Evolutionary conservation across 495 filamentous ascomycete genomes (phyloP).

Genomic region (Chaetomium tenue): DNA sequence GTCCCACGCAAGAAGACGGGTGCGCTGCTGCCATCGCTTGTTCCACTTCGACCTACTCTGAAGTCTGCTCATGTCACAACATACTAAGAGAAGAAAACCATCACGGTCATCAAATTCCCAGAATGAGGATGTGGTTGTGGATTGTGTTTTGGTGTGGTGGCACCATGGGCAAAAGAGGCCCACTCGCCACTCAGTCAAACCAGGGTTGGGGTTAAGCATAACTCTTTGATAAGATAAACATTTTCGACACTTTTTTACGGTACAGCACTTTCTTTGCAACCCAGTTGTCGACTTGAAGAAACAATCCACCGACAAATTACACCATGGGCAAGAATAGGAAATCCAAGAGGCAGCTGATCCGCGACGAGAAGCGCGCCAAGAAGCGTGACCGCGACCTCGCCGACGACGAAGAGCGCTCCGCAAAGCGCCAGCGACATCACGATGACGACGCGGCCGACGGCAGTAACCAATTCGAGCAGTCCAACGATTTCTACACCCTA

Average conservation of each 20-base stretch:
- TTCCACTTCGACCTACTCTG: too few species aligned
- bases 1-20: too few species aligned
- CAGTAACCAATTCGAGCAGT: not conserved
- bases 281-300: not conserved
- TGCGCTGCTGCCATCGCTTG: too few species aligned
- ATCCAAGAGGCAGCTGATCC: slow-evolving; percentile 48
- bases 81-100: too few species aligned
- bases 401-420: slow-evolving; percentile 32
- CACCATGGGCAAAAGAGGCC: too few species aligned
- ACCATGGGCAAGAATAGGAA: slow-evolving; percentile 39
- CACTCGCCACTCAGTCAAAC: too few species aligned
- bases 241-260: slow-evolving; percentile 15
- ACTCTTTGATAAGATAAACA: slow-evolving; percentile 22
- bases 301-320: not conserved
- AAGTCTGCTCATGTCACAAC: too few species aligned
- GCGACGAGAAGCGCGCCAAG: slow-evolving; percentile 49
- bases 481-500: slow-evolving; percentile 8
- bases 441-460: slow-evolving; percentile 20
- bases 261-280: not conserved
- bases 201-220: slow-evolving; percentile 5
- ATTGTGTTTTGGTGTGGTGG: too few species aligned
- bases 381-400: slow-evolving; percentile 36
- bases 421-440: slow-evolving; percentile 43
- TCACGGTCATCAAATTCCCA: too few species aligned
- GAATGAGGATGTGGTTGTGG: too few species aligned